Percentiles rank a stretch among this genome's conserved stretches.
phyloP scores from a whole-genome alignment of 768 basidiomycete genomes.

The Psilocybe tampanensis region DNA sequence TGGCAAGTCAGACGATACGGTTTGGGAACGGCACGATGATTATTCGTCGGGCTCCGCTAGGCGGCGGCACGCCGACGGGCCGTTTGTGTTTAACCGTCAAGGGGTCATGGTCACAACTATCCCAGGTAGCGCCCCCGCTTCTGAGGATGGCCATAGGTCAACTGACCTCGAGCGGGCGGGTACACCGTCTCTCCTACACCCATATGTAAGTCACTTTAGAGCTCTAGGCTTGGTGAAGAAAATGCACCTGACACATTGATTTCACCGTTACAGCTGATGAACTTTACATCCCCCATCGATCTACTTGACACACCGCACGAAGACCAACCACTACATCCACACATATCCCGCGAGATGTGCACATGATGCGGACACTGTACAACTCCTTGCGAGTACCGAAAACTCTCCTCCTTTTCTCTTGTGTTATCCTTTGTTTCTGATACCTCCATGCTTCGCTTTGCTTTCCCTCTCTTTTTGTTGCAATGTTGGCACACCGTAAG shows the following conservation, averaged over 20 bases:
- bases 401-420: background rate
- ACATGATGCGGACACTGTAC: background rate
- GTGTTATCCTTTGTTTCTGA: background rate
- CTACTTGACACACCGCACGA: constrained; percentile 24
- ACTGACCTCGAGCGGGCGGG: constrained; percentile 19
- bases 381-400: background rate
- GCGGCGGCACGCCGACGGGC: constrained; percentile 34
- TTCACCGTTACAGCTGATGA: constrained; percentile 33
- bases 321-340: constrained; percentile 8
- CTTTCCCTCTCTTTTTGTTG: background rate
- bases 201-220: constrained; percentile 35
- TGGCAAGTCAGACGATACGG: constrained; percentile 31
- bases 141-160: constrained; percentile 13
- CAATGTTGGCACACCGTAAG: background rate
- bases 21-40: constrained; percentile 29
- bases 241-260: background rate
- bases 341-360: background rate
- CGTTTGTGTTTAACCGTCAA: constrained; percentile 29
- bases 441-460: background rate
- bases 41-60: constrained; percentile 6
- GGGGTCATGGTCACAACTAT: constrained; percentile 18
- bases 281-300: constrained; percentile 48
- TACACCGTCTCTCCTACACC: constrained; percentile 36
- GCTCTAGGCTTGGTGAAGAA: too few relatives aligned
- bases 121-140: constrained; percentile 15